A percentile compares a stretch with the other conserved stretches of the same genome.
Evolutionary conservation across 2,329 filamentous ascomycete species (phyloP).

Genomic region (Botrytis pseudocinerea): DNA sequence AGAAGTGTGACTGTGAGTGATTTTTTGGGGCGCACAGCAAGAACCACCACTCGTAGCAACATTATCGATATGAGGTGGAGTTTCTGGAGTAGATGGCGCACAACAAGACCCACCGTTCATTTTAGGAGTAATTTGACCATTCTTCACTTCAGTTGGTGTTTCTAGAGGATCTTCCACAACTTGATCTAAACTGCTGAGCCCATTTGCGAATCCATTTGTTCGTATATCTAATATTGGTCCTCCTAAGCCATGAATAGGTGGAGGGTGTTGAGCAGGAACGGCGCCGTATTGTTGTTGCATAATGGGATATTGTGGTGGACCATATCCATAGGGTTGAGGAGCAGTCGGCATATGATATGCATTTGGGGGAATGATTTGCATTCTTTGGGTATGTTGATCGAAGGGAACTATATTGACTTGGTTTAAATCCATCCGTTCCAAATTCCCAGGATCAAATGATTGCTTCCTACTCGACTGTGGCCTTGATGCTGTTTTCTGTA

Average conservation of each 20-base stretch:
- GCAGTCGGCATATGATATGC: conserved; percentile 31
- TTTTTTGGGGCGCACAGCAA: conserved; percentile 32
- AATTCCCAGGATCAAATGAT: conserved; percentile 50
- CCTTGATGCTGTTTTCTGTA: conserved; percentile 34
- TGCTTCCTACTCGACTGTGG: conserved; percentile 44
- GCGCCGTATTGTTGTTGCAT: conserved; percentile 31
- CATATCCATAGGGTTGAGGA: conserved; percentile 31
- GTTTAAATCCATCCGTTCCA: conserved; percentile 56
- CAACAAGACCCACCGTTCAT: conserved; percentile 27
- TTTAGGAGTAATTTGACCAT: conserved; percentile 25
- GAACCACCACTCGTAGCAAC: conserved; percentile 26
- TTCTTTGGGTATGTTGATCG: conserved; percentile 36
- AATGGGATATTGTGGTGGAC: conserved; percentile 34
- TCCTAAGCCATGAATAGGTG: conserved; percentile 25
- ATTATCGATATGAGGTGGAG: conserved; percentile 12
- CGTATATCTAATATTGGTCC: conserved; percentile 2
- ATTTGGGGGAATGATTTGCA: conserved; percentile 32
- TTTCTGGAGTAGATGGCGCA: conserved; percentile 19
- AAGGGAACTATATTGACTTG: conserved; percentile 51
- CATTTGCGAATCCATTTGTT: conserved; percentile 30
- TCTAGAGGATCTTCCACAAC: conserved; percentile 34
- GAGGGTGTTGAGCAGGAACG: conserved; percentile 32
- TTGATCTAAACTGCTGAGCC: conserved; percentile 29
- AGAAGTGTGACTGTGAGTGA: conserved; percentile 31
- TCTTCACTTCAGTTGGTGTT: conserved; percentile 28